Evolutionary conservation across 2,329 filamentous ascomycete genomes (phyloP).

Genomic region (Madurella mycetomatis): DNA sequence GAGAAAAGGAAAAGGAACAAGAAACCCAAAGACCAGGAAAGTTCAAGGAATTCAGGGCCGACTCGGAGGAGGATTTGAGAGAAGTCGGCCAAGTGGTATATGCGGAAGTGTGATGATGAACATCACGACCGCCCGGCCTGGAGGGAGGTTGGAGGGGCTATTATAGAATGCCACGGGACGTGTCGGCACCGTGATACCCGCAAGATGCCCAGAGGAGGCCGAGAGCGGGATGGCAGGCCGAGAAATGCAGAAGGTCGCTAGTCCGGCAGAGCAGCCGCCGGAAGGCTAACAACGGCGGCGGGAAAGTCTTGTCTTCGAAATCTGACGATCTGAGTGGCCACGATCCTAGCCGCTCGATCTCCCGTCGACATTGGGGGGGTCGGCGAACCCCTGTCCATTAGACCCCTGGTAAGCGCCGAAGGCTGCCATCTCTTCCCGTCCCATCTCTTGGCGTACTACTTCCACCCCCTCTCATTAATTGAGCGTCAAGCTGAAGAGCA

Average conservation of each 20-base stretch:
- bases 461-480: too few relatives aligned
- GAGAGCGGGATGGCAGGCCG: neutral
- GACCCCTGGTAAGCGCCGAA: conserved; percentile 24
- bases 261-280: conserved; percentile 22
- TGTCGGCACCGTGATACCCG: conserved; percentile 1
- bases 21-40: neutral
- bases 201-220: neutral
- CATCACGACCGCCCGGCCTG: conserved; percentile 3
- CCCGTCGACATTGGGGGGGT: conserved; percentile 19
- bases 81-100: conserved; percentile 19
- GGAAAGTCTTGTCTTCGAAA: conserved; percentile 7
- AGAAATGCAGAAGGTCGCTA: conserved; percentile 13
- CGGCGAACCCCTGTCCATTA: conserved; percentile 19
- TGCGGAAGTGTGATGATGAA: conserved; percentile 11
- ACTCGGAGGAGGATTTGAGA: conserved; percentile 16
- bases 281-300: conserved; percentile 16
- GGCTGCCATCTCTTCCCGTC: conserved; percentile 9
- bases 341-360: neutral
- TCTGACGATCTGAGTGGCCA: conserved; percentile 15
- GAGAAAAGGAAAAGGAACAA: conserved; percentile 19
- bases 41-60: conserved; percentile 14
- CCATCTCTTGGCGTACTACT: neutral
- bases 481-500: too few relatives aligned
- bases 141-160: conserved; percentile 14
- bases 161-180: conserved; percentile 16